Evolutionary conservation across 345 rosid genomes (phyloP).

Genomic region (Ceriops zippeliana): DNA sequence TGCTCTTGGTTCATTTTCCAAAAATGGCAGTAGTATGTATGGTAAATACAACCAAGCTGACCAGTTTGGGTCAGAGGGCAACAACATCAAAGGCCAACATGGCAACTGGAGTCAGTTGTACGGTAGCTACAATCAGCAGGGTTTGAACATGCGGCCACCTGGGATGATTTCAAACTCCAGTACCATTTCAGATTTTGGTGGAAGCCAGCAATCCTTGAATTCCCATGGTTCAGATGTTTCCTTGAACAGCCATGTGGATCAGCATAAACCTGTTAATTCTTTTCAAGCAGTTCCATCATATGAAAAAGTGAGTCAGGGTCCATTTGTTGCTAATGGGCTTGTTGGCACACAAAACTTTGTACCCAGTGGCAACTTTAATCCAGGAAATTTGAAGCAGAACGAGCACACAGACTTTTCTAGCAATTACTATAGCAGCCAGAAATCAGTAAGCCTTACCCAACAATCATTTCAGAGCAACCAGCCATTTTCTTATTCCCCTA

Average conservation of each 20-base stretch:
- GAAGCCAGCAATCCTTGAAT: constrained; percentile 44
- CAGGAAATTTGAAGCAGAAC: constrained; percentile 44
- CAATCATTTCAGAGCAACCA: constrained; percentile 55
- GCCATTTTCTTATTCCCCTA: constrained; percentile 54
- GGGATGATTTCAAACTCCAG: constrained; percentile 34
- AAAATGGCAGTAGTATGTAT: constrained; percentile 33
- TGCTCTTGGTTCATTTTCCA: constrained; percentile 31
- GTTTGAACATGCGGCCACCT: constrained; percentile 45
- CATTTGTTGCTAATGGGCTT: constrained; percentile 49
- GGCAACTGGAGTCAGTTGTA: constrained; percentile 49
- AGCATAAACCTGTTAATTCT: constrained; percentile 36
- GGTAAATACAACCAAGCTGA: constrained; percentile 39
- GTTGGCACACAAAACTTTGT: constrained; percentile 43
- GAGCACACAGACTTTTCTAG: constrained; percentile 47
- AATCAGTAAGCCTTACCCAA: constrained; percentile 33
- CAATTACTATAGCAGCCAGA: constrained; percentile 49
- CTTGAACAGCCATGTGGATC: constrained; percentile 37
- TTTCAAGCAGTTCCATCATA: constrained; percentile 26
- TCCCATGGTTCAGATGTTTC: constrained; percentile 39
- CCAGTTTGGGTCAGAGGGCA: constrained; percentile 39
- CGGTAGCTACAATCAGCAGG: constrained; percentile 40
- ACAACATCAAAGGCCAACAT: constrained; percentile 38
- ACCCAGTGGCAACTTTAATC: constrained; percentile 38
- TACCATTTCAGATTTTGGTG: constrained; percentile 37
- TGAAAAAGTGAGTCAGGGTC: constrained; percentile 36